These are phyloP conservation scores for Medicago lupulina DNA, from an alignment of 306 rosid genomes.

Conservation along the genomic window DNA sequence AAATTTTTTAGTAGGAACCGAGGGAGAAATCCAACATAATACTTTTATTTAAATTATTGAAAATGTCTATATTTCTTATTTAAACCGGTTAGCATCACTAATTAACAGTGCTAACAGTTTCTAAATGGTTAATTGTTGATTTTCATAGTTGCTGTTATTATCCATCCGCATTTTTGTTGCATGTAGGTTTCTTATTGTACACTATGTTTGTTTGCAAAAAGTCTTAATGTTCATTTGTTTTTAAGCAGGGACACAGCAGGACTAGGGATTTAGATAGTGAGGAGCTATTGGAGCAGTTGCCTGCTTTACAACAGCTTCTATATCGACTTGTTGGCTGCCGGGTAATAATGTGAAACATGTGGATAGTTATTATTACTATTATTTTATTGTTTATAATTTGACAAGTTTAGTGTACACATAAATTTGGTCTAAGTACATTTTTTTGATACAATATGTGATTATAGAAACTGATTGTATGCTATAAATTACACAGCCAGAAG, in stretches of 20 bases:
- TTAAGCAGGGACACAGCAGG: conserved; percentile 85
- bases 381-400: background rate
- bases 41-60: conserved; percentile 2
- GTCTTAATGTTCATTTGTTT: conserved; percentile 37
- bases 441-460: too few species aligned
- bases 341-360: conserved; percentile 54
- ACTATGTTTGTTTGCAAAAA: conserved; percentile 10
- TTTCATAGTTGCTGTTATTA: background rate
- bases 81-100: conserved; percentile 16
- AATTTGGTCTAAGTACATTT: background rate
- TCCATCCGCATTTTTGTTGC: conserved; percentile 9
- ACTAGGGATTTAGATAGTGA: conserved; percentile 97
- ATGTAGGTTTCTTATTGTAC: conserved; percentile 12
- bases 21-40: background rate
- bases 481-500: conserved; percentile 83
- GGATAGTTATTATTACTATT: conserved; percentile 29
- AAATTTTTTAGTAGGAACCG: conserved; percentile 4
- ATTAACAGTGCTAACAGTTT: conserved; percentile 20
- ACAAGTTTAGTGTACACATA: background rate
- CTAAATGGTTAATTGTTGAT: background rate
- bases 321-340: conserved; percentile 90
- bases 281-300: conserved; percentile 91
- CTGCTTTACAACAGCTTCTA: conserved; percentile 92
- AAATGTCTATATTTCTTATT: conserved; percentile 16
- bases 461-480: conserved; percentile 41